A percentile compares a stretch with the other conserved stretches of the same genome.
These are phyloP conservation scores for Xylaria curta DNA, from an alignment of 495 filamentous ascomycete species.

Conservation along the genomic window DNA sequence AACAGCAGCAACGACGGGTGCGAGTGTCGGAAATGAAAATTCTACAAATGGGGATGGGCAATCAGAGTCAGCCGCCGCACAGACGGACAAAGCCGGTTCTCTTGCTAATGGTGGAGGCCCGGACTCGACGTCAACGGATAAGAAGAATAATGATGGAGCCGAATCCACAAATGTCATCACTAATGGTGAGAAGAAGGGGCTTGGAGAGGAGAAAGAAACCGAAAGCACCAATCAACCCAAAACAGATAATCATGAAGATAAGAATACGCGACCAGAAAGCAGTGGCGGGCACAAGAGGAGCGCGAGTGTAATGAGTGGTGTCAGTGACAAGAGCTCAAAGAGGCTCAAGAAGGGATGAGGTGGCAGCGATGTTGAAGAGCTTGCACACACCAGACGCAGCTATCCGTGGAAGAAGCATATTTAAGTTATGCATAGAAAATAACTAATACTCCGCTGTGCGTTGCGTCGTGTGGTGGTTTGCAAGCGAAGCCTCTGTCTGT, in stretches of 20 bases:
- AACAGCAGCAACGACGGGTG: not conserved
- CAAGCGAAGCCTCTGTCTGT: not conserved
- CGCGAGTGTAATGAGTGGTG: conserved; percentile 72
- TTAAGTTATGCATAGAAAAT: not conserved
- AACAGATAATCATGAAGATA: conserved; percentile 25
- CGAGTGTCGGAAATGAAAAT: not conserved
- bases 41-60: conserved; percentile 11
- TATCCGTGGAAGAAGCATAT: not conserved
- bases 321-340: conserved; percentile 74
- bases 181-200: conserved; percentile 37
- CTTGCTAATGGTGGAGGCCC: conserved; percentile 30
- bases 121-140: conserved; percentile 28
- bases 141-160: conserved; percentile 34
- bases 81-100: conserved; percentile 8
- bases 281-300: conserved; percentile 70
- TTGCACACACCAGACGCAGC: not conserved
- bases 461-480: not conserved
- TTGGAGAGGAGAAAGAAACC: conserved; percentile 12
- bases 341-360: conserved; percentile 66
- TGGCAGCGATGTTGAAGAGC: not conserved
- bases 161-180: conserved; percentile 30
- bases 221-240: conserved; percentile 9
- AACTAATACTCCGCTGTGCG: not conserved
- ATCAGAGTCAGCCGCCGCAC: not conserved
- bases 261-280: conserved; percentile 37